Conservation (phyloP, 345 rosid genomes). For the Euphorbia pulcherrima region DNA sequence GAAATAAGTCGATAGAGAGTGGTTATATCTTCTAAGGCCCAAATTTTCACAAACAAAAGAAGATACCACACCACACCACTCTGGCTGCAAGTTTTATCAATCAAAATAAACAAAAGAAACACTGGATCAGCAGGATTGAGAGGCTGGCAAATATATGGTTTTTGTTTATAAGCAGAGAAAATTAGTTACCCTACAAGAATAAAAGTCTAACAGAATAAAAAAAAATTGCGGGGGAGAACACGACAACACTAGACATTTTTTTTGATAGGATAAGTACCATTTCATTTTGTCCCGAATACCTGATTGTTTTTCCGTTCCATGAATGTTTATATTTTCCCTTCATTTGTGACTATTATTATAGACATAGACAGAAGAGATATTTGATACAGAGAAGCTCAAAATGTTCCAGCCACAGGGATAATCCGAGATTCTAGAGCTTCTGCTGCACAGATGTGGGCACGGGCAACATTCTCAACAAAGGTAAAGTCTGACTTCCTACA, state of each 20-base stretch:
- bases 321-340: not conserved
- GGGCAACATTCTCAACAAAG: conserved; percentile 77
- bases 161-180: not conserved
- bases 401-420: conserved; percentile 73
- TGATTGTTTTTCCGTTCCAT: not conserved
- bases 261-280: too few species aligned
- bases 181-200: not conserved
- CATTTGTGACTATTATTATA: not conserved
- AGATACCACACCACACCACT: conserved; percentile 39
- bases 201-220: not conserved
- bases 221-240: not conserved
- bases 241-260: not conserved
- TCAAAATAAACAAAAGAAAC: conserved; percentile 24
- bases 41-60: conserved; percentile 44
- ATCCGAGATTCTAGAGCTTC: conserved; percentile 65
- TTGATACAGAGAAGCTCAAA: conserved; percentile 5
- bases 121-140: conserved; percentile 12
- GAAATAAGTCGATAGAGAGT: conserved; percentile 43
- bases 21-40: conserved; percentile 33
- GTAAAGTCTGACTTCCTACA: conserved; percentile 78
- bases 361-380: not conserved
- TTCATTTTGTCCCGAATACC: not conserved
- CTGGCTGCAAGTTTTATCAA: conserved; percentile 60
- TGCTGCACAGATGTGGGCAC: conserved; percentile 75
- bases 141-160: not conserved